phyloP scores from a whole-genome alignment of 2,329 filamentous ascomycete species.

The Alternaria conjuncta region DNA sequence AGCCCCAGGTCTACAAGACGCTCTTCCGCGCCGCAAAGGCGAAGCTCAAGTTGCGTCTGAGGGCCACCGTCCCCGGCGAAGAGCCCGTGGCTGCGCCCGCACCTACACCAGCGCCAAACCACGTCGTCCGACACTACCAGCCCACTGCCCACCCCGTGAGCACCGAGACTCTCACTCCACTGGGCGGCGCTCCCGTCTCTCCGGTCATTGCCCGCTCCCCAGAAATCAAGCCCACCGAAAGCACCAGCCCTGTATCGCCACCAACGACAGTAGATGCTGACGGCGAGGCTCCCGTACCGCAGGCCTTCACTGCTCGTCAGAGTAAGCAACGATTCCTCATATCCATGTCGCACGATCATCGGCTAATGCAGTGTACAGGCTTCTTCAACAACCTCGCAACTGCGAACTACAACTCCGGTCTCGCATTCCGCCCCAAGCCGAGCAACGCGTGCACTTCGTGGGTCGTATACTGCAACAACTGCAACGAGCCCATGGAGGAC shows the following conservation, averaged over 20 bases:
- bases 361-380: constrained; percentile 24
- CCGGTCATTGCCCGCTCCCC: constrained; percentile 42
- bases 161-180: constrained; percentile 34
- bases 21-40: constrained; percentile 96
- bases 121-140: constrained; percentile 15
- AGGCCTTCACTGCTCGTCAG: constrained; percentile 46
- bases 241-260: constrained; percentile 33
- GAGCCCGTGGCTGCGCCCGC: constrained; percentile 43
- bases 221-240: constrained; percentile 19
- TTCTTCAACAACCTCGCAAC: constrained; percentile 43
- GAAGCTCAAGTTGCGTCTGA: constrained; percentile 95
- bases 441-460: constrained; percentile 60
- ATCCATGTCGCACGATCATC: neutral
- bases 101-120: constrained; percentile 19
- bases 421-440: constrained; percentile 52
- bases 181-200: constrained; percentile 25
- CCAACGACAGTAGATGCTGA: constrained; percentile 27
- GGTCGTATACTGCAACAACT: constrained; percentile 93
- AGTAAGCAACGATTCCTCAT: constrained; percentile 30
- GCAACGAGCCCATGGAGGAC: constrained; percentile 77
- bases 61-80: constrained; percentile 67
- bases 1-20: constrained; percentile 90
- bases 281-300: constrained; percentile 51
- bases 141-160: constrained; percentile 36
- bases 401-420: constrained; percentile 31